Percentiles rank a stretch among this genome's conserved stretches.
These are phyloP conservation scores for Diaporthe sp. DNA, from an alignment of 2,329 filamentous ascomycete genomes.

Conservation along the genomic window DNA sequence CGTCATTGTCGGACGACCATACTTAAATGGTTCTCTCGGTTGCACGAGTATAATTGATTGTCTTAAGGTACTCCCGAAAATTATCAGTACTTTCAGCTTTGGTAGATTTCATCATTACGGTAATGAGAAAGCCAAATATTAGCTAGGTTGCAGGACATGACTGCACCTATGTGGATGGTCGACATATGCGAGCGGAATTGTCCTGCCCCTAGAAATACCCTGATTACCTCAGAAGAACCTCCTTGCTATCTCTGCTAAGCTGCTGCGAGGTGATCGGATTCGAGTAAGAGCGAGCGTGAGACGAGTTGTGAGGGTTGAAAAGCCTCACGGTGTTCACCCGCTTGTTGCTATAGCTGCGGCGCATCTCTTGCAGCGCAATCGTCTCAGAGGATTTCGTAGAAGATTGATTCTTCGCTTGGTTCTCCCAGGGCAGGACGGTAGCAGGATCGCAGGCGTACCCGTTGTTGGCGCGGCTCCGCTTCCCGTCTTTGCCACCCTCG, in stretches of 20 bases:
- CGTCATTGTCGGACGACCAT: too few relatives aligned
- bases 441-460: background rate
- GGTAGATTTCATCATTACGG: background rate
- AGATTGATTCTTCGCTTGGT: background rate
- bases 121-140: background rate
- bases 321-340: constrained; percentile 1
- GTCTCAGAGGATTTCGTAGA: constrained; percentile 3
- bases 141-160: background rate
- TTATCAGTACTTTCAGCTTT: background rate
- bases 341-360: constrained; percentile 12
- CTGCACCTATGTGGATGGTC: too few relatives aligned
- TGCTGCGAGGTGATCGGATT: background rate
- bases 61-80: background rate
- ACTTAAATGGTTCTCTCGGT: background rate
- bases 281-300: constrained; percentile 12
- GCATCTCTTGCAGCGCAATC: constrained; percentile 36
- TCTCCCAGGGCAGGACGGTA: constrained; percentile 26
- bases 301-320: background rate
- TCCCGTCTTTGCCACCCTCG: background rate
- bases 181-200: background rate
- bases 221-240: constrained; percentile 24
- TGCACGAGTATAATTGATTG: background rate
- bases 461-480: background rate
- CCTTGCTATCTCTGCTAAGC: constrained; percentile 36
- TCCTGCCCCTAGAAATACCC: background rate